Conservation (phyloP, 106 monocot species). For the Dendrobium huoshanense region DNA sequence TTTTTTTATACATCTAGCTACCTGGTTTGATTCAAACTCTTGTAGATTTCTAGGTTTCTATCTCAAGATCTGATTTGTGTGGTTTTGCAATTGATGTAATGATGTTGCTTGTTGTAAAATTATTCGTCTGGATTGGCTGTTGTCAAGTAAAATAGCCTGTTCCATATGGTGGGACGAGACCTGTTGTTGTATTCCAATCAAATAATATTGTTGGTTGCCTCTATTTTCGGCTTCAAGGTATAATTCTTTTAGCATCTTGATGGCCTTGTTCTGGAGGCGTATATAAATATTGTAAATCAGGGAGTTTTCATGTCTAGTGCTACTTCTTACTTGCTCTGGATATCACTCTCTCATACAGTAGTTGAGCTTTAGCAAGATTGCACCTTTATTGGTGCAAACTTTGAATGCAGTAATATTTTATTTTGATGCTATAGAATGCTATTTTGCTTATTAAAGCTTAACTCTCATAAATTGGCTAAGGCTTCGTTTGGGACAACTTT, state of each 20-base stretch:
- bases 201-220: not conserved
- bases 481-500: no score
- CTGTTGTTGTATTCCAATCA: not conserved
- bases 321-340: not conserved
- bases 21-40: no score
- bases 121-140: not conserved
- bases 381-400: not conserved
- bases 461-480: no score
- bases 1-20: not conserved
- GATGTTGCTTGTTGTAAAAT: not conserved
- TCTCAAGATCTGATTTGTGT: not conserved
- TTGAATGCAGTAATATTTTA: no score
- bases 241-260: not conserved
- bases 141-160: not conserved
- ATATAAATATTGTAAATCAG: not conserved
- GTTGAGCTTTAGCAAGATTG: not conserved
- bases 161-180: no score
- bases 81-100: not conserved
- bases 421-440: no score
- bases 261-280: conserved; percentile 1
- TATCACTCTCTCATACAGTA: not conserved
- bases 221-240: not conserved
- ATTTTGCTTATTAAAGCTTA: no score
- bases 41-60: not conserved
- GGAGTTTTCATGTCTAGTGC: conserved; percentile 3